phyloP scores from a whole-genome alignment of 148 eudicot species.

The Fagopyrum homotropicum region DNA sequence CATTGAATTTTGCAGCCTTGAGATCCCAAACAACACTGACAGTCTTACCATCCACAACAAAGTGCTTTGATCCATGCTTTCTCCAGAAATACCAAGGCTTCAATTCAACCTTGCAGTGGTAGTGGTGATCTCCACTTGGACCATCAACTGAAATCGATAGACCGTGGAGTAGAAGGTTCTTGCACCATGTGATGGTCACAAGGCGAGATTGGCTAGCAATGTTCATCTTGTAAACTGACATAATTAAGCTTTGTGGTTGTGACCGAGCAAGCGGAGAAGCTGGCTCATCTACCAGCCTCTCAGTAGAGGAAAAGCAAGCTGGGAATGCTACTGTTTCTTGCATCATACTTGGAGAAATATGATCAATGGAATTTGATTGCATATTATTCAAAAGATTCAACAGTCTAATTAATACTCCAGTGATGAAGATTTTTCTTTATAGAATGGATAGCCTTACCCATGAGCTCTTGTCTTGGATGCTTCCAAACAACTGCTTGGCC shows the following conservation, averaged over 20 bases:
- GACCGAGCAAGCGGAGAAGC: constrained; percentile 32
- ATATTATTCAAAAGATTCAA: neutral
- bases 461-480: constrained; percentile 14
- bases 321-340: constrained; percentile 36
- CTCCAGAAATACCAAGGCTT: constrained; percentile 94
- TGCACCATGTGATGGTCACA: constrained; percentile 84
- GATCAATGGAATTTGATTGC: constrained; percentile 14
- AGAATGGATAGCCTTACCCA: constrained; percentile 8
- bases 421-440: neutral
- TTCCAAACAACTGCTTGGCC: constrained; percentile 12
- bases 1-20: constrained; percentile 61
- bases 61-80: constrained; percentile 70
- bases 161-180: constrained; percentile 67
- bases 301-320: constrained; percentile 37
- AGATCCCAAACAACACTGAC: constrained; percentile 79
- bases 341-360: constrained; percentile 24
- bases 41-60: constrained; percentile 40
- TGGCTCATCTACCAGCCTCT: constrained; percentile 29
- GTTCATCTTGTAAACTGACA: constrained; percentile 62
- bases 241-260: constrained; percentile 61
- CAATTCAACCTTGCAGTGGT: constrained; percentile 74
- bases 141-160: constrained; percentile 69
- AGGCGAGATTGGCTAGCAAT: constrained; percentile 46
- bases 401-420: neutral
- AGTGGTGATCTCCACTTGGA: constrained; percentile 31